Evolutionary conservation across 1,284 basidiomycete species (phyloP).

Genomic region (Sporisorium exsertum): DNA sequence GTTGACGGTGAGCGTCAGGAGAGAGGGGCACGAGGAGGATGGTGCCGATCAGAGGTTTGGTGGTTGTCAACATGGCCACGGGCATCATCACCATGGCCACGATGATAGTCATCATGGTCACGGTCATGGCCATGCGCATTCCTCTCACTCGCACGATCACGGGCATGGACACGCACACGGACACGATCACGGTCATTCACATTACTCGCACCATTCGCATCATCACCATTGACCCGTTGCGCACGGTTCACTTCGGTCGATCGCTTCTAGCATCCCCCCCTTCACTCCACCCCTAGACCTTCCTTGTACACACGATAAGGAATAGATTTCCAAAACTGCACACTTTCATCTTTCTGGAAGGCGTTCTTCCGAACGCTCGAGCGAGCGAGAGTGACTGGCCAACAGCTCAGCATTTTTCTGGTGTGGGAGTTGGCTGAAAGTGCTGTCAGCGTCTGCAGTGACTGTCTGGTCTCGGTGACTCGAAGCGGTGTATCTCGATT

Average conservation of each 20-base stretch:
- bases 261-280: background rate
- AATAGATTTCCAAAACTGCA: background rate
- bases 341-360: background rate
- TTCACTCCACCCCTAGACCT: background rate
- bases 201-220: slow-evolving; percentile 1
- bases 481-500: slow-evolving; percentile 1
- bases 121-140: slow-evolving; percentile 4
- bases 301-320: background rate
- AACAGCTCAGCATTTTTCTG: slow-evolving; percentile 29
- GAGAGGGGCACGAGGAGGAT: slow-evolving; percentile 55
- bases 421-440: slow-evolving; percentile 23
- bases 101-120: slow-evolving; percentile 30
- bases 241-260: background rate
- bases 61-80: slow-evolving; percentile 32
- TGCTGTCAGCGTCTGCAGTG: background rate
- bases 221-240: background rate
- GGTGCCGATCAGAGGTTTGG: slow-evolving; percentile 23
- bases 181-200: slow-evolving; percentile 15
- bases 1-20: slow-evolving; percentile 57
- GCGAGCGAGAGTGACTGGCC: background rate
- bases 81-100: slow-evolving; percentile 9
- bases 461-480: slow-evolving; percentile 13
- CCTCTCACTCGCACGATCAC: slow-evolving; percentile 12
- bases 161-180: slow-evolving; percentile 13
- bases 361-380: background rate